These are phyloP conservation scores for Solanum hybrid DNA, from an alignment of 305 asterid genomes.

Conservation along the genomic window DNA sequence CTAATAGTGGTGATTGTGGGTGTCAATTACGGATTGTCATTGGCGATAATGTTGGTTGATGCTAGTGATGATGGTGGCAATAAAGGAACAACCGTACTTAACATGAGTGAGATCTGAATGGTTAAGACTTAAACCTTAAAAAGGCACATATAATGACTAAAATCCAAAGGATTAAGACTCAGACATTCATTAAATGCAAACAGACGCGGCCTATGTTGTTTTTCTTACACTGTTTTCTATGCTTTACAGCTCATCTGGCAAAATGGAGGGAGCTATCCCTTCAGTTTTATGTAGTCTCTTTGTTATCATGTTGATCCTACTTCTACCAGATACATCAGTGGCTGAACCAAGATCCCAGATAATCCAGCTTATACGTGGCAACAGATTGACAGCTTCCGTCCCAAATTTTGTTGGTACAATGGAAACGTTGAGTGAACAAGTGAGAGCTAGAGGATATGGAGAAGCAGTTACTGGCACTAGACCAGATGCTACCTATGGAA, in stretches of 20 bases:
- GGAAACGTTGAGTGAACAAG: constrained; percentile 1
- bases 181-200: background rate
- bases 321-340: background rate
- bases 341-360: constrained; percentile 9
- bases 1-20: background rate
- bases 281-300: background rate
- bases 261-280: background rate
- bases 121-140: background rate
- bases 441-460: constrained; percentile 8
- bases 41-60: background rate
- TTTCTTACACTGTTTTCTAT: background rate
- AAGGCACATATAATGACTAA: background rate
- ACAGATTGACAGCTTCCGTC: background rate
- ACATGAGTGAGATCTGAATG: background rate
- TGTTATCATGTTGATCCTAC: background rate
- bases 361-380: constrained; percentile 7
- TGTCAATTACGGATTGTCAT: background rate
- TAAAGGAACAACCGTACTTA: background rate
- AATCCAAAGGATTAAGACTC: background rate
- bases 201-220: background rate
- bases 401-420: constrained; percentile 2
- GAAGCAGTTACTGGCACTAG: constrained; percentile 9
- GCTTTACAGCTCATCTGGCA: background rate
- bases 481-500: constrained; percentile 11
- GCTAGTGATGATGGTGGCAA: background rate